These are phyloP conservation scores for Retiboletus flavoniger DNA, from an alignment of 1,284 basidiomycete genomes.

Conservation along the genomic window DNA sequence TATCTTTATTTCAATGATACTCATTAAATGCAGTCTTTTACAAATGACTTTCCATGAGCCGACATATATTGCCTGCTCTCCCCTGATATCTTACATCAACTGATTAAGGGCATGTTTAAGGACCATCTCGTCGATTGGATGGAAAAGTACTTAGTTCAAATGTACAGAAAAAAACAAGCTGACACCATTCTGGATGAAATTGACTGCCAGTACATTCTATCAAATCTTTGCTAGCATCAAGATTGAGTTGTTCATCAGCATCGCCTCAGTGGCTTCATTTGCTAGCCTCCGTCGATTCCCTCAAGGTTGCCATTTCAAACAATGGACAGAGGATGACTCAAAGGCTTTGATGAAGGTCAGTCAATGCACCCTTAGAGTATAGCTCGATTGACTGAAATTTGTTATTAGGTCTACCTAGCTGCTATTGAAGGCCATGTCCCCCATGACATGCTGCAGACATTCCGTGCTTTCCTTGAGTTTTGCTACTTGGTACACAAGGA, in stretches of 20 bases:
- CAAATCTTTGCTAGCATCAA: too few relatives aligned
- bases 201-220: background rate
- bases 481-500: background rate
- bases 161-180: background rate
- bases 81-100: constrained; percentile 13
- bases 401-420: background rate
- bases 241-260: too few relatives aligned
- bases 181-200: background rate
- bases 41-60: constrained; percentile 8
- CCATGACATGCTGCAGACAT: background rate
- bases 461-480: background rate
- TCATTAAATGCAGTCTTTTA: constrained; percentile 6
- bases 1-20: background rate
- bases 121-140: constrained; percentile 14
- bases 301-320: background rate
- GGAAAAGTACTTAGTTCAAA: constrained; percentile 1
- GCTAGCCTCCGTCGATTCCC: background rate
- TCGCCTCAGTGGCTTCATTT: background rate
- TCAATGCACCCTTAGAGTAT: too few relatives aligned
- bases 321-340: background rate
- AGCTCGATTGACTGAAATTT: too few relatives aligned
- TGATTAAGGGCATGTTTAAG: constrained; percentile 5
- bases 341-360: background rate
- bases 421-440: constrained; percentile 1
- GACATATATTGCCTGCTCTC: constrained; percentile 10